Base-by-base conservation (phyloP, 345 rosid species). In the Cardamine occulta region DNA sequence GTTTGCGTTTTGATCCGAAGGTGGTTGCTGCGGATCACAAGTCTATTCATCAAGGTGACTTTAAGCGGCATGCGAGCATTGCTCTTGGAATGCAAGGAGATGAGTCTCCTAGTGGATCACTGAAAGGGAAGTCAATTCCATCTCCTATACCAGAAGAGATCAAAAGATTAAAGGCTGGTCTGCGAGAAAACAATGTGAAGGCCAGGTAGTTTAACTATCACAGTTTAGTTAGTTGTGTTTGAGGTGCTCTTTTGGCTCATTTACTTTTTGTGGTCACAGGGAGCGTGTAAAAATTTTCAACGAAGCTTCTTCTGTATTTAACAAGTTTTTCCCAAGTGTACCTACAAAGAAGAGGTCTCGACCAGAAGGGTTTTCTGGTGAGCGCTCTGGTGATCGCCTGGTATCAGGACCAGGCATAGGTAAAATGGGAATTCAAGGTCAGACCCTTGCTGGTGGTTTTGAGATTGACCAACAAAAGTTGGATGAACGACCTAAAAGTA, bases 341-440 rank as follows among this genome's bases (percentile, higher is more conserved):
- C 85, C 87, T 48, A 80, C 95, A 62, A 95, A 86, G 88, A 92
- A 89, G 83, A 90, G 97, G 81, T 88, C 96, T 78, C 87, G 96
- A 63, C 80, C 81, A 75, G 99, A 92, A 72, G 80, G 84, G 24
- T 82, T 84, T 83, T 55, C 88, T 70, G 71, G 76, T 85, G 95
- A 88, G 21, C 88, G 91, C 35, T 87, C 93, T 63, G 85, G 77
- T 75, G 98, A 87, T 69, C 88, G 87, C 56, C 80, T 89, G 51
- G 74, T 77, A 66, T 57, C 73, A 66, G 94, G 91, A 32, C 78
- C 87, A 39, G 80, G 82, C 73, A 74, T 83, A 51, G 82, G 88
- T 79, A 95, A 95, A 86, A 81, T 86, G 82, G 98, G 94, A 65
- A 78, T 84, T 65, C 98, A 86, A 67, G 85, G 79, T 84, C 94